A percentile compares a stretch with the other conserved stretches of the same genome.
Conservation (phyloP, 2,329 filamentous ascomycete species). For the Hysterium pulicare region DNA sequence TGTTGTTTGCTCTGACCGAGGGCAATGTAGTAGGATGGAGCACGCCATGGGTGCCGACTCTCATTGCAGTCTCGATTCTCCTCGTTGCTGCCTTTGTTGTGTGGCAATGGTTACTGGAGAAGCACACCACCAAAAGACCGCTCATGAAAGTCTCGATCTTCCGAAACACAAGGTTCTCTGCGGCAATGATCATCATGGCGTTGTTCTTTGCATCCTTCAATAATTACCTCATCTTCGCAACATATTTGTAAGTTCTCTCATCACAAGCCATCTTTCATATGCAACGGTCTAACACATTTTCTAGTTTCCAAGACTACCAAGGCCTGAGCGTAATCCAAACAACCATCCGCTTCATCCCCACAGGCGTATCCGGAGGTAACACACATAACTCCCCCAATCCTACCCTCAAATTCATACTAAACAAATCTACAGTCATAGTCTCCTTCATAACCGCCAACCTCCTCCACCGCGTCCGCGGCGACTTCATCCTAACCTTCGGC, state of each 20-base stretch:
- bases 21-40: constrained; percentile 65
- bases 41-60: constrained; percentile 55
- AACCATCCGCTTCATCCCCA: constrained; percentile 65
- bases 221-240: constrained; percentile 61
- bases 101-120: constrained; percentile 59
- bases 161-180: constrained; percentile 53
- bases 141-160: constrained; percentile 64
- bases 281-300: not conserved
- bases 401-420: not conserved
- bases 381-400: not conserved
- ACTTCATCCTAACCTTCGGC: constrained; percentile 55
- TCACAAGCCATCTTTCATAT: no score
- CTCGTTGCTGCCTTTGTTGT: constrained; percentile 53
- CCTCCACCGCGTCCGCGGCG: constrained; percentile 54
- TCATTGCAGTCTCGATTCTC: constrained; percentile 55
- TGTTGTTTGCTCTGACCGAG: constrained; percentile 63
- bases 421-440: constrained; percentile 39
- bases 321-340: constrained; percentile 58
- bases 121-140: constrained; percentile 46
- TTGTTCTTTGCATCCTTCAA: constrained; percentile 65
- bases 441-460: constrained; percentile 54
- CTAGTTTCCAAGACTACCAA: constrained; percentile 60
- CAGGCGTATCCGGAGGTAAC: constrained; percentile 52
- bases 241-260: constrained; percentile 49
- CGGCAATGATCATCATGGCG: constrained; percentile 60